Percentiles rank a stretch among this genome's conserved stretches.
Evolutionary conservation across 1,284 basidiomycete species (phyloP).

Genomic region (Cutaneotrichosporon sp.): DNA sequence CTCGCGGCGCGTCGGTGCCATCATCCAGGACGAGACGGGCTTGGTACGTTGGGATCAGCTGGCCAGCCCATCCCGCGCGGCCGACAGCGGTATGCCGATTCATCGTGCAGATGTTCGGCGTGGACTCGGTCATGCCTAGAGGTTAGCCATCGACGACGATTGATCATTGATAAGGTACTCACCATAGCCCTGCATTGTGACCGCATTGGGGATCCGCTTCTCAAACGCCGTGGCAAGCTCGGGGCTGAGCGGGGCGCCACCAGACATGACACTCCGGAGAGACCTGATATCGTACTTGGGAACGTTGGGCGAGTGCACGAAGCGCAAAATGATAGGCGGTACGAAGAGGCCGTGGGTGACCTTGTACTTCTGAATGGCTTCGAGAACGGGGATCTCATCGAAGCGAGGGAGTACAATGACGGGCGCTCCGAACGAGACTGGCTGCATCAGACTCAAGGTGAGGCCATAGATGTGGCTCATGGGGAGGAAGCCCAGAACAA

Average conservation of each 20-base stretch:
- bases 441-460: conserved; percentile 55
- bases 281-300: conserved; percentile 64
- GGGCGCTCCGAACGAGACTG: conserved; percentile 57
- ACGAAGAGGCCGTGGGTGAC: conserved; percentile 65
- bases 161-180: neutral
- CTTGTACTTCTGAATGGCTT: conserved; percentile 65
- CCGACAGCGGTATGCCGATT: conserved; percentile 30
- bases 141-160: neutral
- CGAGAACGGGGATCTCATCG: conserved; percentile 54
- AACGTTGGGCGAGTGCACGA: conserved; percentile 53
- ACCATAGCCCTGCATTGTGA: conserved; percentile 48
- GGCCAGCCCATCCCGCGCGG: conserved; percentile 62
- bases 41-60: conserved; percentile 70
- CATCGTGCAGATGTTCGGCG: conserved; percentile 36
- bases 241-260: conserved; percentile 72
- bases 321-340: conserved; percentile 69
- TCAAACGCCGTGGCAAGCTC: conserved; percentile 33
- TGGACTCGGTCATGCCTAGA: conserved; percentile 48
- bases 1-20: conserved; percentile 50
- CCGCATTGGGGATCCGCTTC: conserved; percentile 21
- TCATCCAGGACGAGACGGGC: conserved; percentile 59
- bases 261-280: conserved; percentile 61
- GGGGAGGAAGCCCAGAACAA: conserved; percentile 18
- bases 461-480: conserved; percentile 20
- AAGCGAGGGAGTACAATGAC: conserved; percentile 67